phyloP scores from a whole-genome alignment of 208 protist species.

The Leishmania gerbilli region DNA sequence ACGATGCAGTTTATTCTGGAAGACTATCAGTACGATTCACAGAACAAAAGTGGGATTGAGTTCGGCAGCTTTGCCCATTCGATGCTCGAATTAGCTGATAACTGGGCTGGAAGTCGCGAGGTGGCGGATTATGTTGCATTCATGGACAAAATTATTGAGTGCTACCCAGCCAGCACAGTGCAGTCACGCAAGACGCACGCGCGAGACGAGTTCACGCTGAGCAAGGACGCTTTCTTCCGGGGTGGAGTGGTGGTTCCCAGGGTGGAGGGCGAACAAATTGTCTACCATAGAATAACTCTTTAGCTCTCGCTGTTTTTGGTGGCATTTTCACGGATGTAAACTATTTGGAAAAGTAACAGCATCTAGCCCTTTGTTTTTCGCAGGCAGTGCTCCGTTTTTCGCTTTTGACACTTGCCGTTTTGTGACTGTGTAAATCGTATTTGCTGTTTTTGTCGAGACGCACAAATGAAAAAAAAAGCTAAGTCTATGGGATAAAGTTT shows the following conservation, averaged over 20 bases:
- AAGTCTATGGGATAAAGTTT: too few relatives aligned
- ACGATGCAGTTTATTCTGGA: constrained; percentile 53
- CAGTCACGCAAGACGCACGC: neutral
- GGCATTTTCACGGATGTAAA: constrained; percentile 3
- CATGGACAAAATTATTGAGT: constrained; percentile 14
- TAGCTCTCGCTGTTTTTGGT: constrained; percentile 14
- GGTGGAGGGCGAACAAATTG: neutral
- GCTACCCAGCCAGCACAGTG: neutral
- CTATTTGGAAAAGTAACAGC: neutral
- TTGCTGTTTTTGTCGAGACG: neutral
- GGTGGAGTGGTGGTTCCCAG: constrained; percentile 24
- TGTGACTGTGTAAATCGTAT: neutral
- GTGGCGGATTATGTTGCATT: constrained; percentile 44
- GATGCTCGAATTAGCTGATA: constrained; percentile 79
- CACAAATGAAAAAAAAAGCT: neutral
- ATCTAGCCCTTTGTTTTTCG: neutral
- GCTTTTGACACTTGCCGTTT: neutral
- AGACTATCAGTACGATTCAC: constrained; percentile 60
- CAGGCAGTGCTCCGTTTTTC: neutral
- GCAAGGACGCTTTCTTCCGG: constrained; percentile 33
- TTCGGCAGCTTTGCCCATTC: constrained; percentile 69
- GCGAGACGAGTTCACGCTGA: constrained; percentile 14
- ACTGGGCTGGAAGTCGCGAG: constrained; percentile 56
- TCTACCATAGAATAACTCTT: constrained; percentile 6
- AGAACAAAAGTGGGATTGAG: constrained; percentile 36